phyloP scores from a whole-genome alignment of 768 basidiomycete species.

The Amanita rubescens region DNA sequence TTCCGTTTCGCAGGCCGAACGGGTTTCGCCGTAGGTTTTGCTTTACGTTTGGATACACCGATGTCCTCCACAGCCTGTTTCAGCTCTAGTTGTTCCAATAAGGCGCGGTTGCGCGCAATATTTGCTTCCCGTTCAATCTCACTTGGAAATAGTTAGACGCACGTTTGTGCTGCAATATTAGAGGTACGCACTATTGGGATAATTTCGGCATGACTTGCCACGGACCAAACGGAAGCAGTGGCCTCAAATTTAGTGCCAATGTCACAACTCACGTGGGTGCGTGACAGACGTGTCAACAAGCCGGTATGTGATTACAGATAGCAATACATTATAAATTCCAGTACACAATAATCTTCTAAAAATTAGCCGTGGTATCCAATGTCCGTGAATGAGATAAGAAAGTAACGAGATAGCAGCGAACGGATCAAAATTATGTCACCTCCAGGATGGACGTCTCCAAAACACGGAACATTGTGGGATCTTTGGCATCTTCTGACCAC shows the following conservation, averaged over 20 bases:
- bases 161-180: neutral
- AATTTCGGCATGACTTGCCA: constrained; percentile 28
- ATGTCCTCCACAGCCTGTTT: constrained; percentile 47
- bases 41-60: constrained; percentile 35
- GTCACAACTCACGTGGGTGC: constrained; percentile 8
- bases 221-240: neutral
- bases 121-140: constrained; percentile 75
- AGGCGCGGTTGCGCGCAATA: constrained; percentile 71
- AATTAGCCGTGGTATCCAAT: constrained; percentile 7
- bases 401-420: neutral
- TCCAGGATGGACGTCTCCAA: constrained; percentile 77
- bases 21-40: constrained; percentile 44
- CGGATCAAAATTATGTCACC: constrained; percentile 32
- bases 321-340: neutral
- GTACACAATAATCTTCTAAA: neutral
- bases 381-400: neutral
- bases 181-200: constrained; percentile 43
- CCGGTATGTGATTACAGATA: neutral
- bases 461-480: constrained; percentile 65
- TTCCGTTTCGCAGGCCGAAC: constrained; percentile 54
- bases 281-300: constrained; percentile 1
- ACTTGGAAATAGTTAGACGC: constrained; percentile 17
- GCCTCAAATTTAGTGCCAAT: neutral
- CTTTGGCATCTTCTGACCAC: constrained; percentile 78
- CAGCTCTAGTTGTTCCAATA: constrained; percentile 66